Evolutionary conservation across 768 basidiomycete genomes (phyloP), one percentile per base, ranked within the genome.

Genomic region (Chalciporus sphaerocephalus): DNA sequence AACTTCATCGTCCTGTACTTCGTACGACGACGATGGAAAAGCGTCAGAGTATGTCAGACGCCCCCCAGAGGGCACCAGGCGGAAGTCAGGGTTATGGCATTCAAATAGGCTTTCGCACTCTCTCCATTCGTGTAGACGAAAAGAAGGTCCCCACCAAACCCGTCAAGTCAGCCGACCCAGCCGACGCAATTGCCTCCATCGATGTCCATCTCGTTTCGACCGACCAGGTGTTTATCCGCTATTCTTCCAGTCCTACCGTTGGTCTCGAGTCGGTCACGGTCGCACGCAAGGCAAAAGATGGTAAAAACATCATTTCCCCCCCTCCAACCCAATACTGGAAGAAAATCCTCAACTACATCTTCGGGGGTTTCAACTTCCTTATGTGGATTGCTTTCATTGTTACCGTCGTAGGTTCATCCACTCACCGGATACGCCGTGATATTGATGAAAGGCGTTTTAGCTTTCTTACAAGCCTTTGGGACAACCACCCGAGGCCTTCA

Each of bases 321-420:
- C 75, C 75, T 2, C 71, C 69, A 3, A 71, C 69, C 6, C 72
- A 75, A 53, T 69, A 67, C 52, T 75, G 62, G 68, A 68, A 71
- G 55, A 80, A 79, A 66, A 64, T 70, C 23, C 54, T 77, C 15
- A 73, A 72, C 52, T 81, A 79, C 42, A 47, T 81, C 38, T 76
- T 81, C 37, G 76, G 79, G 33, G 80, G 80, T 1, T 81, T 81
- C 58, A 79, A 79, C 42, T 72, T 71, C 42, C 60, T 81, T 13
- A 74, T 81, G 63, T 72, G 79, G 67, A 69, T 75, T 40, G 79
- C 76, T 0, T 76, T 77, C 49, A 64, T 81, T 43, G 69, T 75
- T 42, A 73, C 71, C 0, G 25, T 71, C 22, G 71, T 74, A 57
- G 7, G 69, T 32, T 15, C 53, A 5, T 17, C 16, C 38, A 27